Evolutionary conservation across 2,329 filamentous ascomycete genomes (phyloP).

Genomic region (Colletotrichum gloeosporioides): DNA sequence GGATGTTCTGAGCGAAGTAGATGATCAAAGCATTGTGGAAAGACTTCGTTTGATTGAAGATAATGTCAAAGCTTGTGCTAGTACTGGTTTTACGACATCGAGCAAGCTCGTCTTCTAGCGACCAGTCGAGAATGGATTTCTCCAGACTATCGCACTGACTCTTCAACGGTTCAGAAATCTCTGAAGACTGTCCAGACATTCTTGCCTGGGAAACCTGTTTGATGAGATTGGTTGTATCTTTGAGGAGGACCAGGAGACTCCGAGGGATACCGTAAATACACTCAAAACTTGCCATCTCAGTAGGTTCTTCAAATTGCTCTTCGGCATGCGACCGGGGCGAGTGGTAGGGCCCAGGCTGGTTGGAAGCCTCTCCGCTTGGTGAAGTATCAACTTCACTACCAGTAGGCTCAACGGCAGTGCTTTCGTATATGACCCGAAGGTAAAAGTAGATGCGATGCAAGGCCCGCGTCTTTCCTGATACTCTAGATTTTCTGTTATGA

Average conservation of each 20-base stretch:
- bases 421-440: constrained; percentile 27
- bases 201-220: background rate
- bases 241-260: constrained; percentile 13
- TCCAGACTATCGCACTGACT: constrained; percentile 5
- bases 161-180: background rate
- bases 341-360: background rate
- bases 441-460: constrained; percentile 31
- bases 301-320: background rate
- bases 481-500: background rate
- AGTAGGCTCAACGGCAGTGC: constrained; percentile 1
- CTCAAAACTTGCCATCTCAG: constrained; percentile 15
- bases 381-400: background rate
- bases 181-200: background rate
- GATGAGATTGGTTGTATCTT: constrained; percentile 6
- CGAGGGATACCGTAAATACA: constrained; percentile 25
- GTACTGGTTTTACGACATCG: background rate
- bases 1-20: constrained; percentile 27
- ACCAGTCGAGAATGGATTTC: constrained; percentile 18
- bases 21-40: constrained; percentile 32
- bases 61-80: constrained; percentile 8
- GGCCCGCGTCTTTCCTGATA: constrained; percentile 23
- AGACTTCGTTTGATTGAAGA: constrained; percentile 15
- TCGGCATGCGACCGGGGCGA: background rate
- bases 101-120: background rate
- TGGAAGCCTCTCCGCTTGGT: background rate